phyloP scores from a whole-genome alignment of 2,329 filamentous ascomycete genomes.

The Microsporum canis region DNA sequence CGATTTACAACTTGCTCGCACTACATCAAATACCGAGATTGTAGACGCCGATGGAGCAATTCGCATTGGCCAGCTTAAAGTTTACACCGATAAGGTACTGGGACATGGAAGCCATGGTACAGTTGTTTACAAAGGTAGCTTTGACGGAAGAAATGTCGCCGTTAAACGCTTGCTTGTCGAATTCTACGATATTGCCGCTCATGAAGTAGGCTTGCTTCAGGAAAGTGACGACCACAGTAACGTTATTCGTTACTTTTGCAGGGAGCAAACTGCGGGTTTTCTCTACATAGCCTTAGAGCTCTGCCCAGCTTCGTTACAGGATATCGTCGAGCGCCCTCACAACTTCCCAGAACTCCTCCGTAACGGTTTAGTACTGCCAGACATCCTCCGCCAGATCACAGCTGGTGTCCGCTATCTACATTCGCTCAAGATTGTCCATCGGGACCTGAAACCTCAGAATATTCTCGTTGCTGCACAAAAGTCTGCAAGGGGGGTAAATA shows the following conservation, averaged over 20 bases:
- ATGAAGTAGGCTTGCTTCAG: constrained; percentile 79
- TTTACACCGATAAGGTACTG: constrained; percentile 49
- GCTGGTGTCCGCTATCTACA: constrained; percentile 83
- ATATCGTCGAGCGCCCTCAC: constrained; percentile 69
- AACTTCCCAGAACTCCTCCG: constrained; percentile 56
- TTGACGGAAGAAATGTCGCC: constrained; percentile 83
- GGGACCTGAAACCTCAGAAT: constrained; percentile 95
- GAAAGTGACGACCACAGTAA: constrained; percentile 95
- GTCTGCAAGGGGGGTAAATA: constrained; percentile 41
- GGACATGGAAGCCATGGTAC: constrained; percentile 91
- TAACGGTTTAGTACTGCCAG: constrained; percentile 58
- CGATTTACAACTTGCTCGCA: constrained; percentile 45
- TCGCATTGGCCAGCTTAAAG: constrained; percentile 50
- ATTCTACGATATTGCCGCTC: constrained; percentile 88
- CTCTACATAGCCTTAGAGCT: constrained; percentile 93
- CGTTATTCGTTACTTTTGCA: constrained; percentile 91
- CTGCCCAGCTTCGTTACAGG: constrained; percentile 84
- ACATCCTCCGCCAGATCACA: constrained; percentile 77
- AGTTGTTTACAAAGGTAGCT: constrained; percentile 86
- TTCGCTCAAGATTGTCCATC: constrained; percentile 84
- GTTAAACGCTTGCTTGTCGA: constrained; percentile 95
- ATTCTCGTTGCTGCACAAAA: constrained; percentile 68
- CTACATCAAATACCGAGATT: constrained; percentile 43
- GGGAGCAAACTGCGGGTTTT: constrained; percentile 78
- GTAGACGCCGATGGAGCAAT: constrained; percentile 50